Evolutionary conservation across 2,329 filamentous ascomycete genomes (phyloP), one percentile per base, ranked within the genome.

Genomic region (Ophiostoma australiae): DNA sequence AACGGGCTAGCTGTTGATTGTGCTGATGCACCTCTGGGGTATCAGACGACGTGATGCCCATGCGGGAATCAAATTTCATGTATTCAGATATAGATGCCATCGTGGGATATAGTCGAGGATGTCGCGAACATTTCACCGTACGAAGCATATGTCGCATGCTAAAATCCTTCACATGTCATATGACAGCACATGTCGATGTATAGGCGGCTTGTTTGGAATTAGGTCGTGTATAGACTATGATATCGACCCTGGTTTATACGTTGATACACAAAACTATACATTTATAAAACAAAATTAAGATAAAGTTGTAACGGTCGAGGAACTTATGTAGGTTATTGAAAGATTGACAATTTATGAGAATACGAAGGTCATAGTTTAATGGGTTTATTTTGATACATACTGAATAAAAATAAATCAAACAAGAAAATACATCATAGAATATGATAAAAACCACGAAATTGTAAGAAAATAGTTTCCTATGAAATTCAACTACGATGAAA

Each of bases 21-120:
- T 55, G 48, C 48, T 23, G 48, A 55, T 55, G n/a, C 48, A 55
- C 48, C 48, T 58, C 52, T 58, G 52, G 23, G 52, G 52, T 58
- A 58, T 58, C 52, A 58, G 23, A 58, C 52, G 23, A 52, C 13
- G 52, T 58, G 44, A 58, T 58, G 17, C 17, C 11, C 17, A 11
- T 39, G 5, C 37, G 7, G 10, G 37, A 39, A 39, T 39, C 37
- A 39, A 58, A 58, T 27, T 27, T 27, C n/a, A 17, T 58, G 23
- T 27, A 58, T 27, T 58, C 10, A 27, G n/a, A 27, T 27, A 58
- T 58, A 23, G 52, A 58, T 27, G 31, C 3, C 17, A 58, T 58
- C 52, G 52, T 58, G 11, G 17, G 52, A 23, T 27, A 58, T 58
- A 27, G 23, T 23, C 23, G 8, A 58, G 52, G 52, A 58, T 58